phyloP scores from a whole-genome alignment of 2,329 filamentous ascomycete species.

The Trichophyton benhamiae region DNA sequence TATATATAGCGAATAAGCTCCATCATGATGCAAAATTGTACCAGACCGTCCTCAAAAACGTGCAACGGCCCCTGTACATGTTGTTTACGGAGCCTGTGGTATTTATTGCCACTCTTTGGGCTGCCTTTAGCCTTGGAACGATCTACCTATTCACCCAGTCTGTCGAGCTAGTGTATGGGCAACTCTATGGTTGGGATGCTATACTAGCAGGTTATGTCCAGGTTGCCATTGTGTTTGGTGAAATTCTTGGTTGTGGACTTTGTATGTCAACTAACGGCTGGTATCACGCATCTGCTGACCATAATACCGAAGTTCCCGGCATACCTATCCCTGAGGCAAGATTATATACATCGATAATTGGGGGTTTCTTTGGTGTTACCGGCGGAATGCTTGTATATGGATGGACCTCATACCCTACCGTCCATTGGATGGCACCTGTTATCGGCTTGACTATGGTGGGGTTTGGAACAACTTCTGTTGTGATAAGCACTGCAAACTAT shows the following conservation, averaged over 20 bases:
- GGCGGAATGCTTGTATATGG: slow-evolving; percentile 78
- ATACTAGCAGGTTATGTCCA: background rate
- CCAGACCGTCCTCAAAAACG: background rate
- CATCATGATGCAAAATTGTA: background rate
- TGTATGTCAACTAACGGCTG: slow-evolving; percentile 52
- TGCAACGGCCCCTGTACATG: background rate
- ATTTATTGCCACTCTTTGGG: background rate
- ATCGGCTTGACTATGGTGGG: slow-evolving; percentile 48
- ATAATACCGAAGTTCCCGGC: slow-evolving; percentile 72
- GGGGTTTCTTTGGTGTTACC: slow-evolving; percentile 48
- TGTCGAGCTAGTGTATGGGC: background rate
- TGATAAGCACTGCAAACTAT: slow-evolving; percentile 17
- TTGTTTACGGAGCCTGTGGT: background rate
- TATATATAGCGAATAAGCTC: background rate
- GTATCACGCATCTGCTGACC: slow-evolving; percentile 69
- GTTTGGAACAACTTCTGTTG: slow-evolving; percentile 36
- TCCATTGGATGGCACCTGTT: slow-evolving; percentile 67
- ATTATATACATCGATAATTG: slow-evolving; percentile 82
- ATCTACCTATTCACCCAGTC: background rate
- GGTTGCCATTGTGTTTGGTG: slow-evolving; percentile 31
- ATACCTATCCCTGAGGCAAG: slow-evolving; percentile 72
- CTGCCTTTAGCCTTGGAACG: background rate
- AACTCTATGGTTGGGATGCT: background rate
- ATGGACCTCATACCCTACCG: slow-evolving; percentile 61
- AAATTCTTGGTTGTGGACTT: slow-evolving; percentile 55